Evolutionary conservation across 129 eudicot species (phyloP).

Genomic region (Cynara cardunculus): DNA sequence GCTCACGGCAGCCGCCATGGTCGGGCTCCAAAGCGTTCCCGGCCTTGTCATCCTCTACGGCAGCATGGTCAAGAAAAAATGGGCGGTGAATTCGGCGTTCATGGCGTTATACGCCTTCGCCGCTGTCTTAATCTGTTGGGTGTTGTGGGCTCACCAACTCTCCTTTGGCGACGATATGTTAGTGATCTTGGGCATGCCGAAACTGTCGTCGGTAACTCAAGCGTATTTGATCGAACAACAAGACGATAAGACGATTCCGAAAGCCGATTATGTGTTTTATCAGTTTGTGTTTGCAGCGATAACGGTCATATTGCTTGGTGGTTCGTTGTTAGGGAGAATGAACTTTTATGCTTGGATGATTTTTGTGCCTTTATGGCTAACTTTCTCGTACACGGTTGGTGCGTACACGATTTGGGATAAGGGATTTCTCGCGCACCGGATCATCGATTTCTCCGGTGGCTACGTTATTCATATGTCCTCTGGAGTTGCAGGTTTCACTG

Average conservation of each 20-base stretch:
- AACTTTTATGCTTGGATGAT: conserved; percentile 77
- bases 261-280: conserved; percentile 63
- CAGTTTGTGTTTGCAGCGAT: conserved; percentile 76
- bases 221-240: conserved; percentile 24
- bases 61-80: conserved; percentile 84
- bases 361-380: conserved; percentile 72
- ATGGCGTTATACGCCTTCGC: conserved; percentile 89
- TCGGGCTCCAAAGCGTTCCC: conserved; percentile 75
- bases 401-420: conserved; percentile 63
- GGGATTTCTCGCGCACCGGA: conserved; percentile 38
- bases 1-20: conserved; percentile 66
- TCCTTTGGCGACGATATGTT: conserved; percentile 41
- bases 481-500: conserved; percentile 82
- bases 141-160: conserved; percentile 61
- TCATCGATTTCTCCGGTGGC: conserved; percentile 77
- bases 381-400: conserved; percentile 65
- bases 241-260: conserved; percentile 26
- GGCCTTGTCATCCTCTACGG: conserved; percentile 85
- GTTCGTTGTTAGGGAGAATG: conserved; percentile 73
- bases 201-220: conserved; percentile 12
- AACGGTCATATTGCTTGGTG: conserved; percentile 60
- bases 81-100: conserved; percentile 84
- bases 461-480: conserved; percentile 77
- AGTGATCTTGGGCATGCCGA: conserved; percentile 40
- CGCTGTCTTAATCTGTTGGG: conserved; percentile 68